phyloP scores from a whole-genome alignment of 2,329 filamentous ascomycete species.

The Ophiocordyceps camponoti-rufipedis region DNA sequence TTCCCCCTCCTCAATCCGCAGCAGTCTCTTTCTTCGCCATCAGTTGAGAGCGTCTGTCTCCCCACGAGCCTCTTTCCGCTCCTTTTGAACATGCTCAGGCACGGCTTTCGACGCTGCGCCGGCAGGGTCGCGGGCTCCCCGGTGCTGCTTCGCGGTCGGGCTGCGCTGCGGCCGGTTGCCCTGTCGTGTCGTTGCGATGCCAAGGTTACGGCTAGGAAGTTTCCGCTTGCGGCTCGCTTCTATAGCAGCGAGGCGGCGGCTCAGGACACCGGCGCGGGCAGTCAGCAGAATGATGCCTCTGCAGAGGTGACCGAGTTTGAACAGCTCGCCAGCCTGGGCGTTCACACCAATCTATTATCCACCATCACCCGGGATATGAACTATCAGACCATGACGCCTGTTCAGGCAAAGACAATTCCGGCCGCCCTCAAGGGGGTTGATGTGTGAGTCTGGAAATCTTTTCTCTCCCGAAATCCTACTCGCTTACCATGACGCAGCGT shows the following conservation, averaged over 20 bases:
- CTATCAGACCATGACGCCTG: conserved; percentile 78
- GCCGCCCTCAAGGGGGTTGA: conserved; percentile 65
- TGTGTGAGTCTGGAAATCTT: conserved; percentile 41
- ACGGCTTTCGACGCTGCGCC: conserved; percentile 21
- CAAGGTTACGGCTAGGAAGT: conserved; percentile 5
- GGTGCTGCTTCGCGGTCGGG: conserved; percentile 11
- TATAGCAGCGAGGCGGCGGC: conserved; percentile 22
- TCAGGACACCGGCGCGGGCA: conserved; percentile 3
- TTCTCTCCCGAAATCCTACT: not conserved
- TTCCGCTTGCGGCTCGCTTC: conserved; percentile 10
- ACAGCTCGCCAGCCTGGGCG: conserved; percentile 25
- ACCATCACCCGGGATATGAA: conserved; percentile 56
- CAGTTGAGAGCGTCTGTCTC: not conserved
- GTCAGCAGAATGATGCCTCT: conserved; percentile 2
- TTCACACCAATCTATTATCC: conserved; percentile 46
- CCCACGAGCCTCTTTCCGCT: not conserved
- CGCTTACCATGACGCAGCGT: conserved; percentile 30
- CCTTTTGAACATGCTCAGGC: conserved; percentile 14
- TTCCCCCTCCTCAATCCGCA: not conserved
- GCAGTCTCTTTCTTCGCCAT: not conserved
- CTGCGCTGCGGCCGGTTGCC: conserved; percentile 8
- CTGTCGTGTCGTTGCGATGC: conserved; percentile 5
- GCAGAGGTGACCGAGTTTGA: conserved; percentile 21
- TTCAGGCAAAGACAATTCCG: conserved; percentile 71
- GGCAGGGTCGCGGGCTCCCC: conserved; percentile 14